Evolutionary conservation across 2,329 filamentous ascomycete species (phyloP).

Genomic region (Tothia fuscella): DNA sequence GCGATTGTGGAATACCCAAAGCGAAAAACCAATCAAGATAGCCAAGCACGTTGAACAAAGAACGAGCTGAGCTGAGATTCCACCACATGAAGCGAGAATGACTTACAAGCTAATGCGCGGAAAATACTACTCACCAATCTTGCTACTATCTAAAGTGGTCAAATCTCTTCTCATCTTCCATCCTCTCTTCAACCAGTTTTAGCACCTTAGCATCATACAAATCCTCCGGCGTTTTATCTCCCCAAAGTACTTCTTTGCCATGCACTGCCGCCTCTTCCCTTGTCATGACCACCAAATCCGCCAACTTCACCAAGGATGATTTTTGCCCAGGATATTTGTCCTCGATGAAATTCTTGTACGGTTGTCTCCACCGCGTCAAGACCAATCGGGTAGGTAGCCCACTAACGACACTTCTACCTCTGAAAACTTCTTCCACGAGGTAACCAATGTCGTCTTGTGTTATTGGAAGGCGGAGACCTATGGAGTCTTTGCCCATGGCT

Average conservation of each 20-base stretch:
- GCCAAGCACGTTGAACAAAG: no score
- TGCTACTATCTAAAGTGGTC: slow-evolving; percentile 32
- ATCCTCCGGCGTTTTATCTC: slow-evolving; percentile 53
- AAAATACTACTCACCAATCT: no score
- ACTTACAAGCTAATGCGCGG: no score
- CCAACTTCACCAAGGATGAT: slow-evolving; percentile 53
- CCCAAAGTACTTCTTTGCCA: slow-evolving; percentile 66
- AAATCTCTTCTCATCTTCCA: slow-evolving; percentile 52
- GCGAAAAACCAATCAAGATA: no score
- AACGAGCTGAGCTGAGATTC: no score
- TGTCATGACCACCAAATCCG: slow-evolving; percentile 79
- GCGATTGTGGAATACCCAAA: no score
- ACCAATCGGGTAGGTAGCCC: slow-evolving; percentile 68
- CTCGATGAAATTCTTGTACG: slow-evolving; percentile 50
- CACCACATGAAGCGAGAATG: no score
- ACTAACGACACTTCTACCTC: slow-evolving; percentile 70
- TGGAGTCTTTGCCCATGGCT: slow-evolving; percentile 38
- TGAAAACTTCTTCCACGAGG: slow-evolving; percentile 78
- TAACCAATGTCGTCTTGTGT: slow-evolving; percentile 75
- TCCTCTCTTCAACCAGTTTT: slow-evolving; percentile 52
- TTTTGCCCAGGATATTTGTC: slow-evolving; percentile 62
- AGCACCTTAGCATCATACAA: slow-evolving; percentile 62
- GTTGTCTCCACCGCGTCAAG: slow-evolving; percentile 69
- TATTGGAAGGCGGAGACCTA: slow-evolving; percentile 69
- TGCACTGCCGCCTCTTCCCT: slow-evolving; percentile 78